phyloP scores from a whole-genome alignment of 768 basidiomycete species.

The Kwoniella heveanensis region DNA sequence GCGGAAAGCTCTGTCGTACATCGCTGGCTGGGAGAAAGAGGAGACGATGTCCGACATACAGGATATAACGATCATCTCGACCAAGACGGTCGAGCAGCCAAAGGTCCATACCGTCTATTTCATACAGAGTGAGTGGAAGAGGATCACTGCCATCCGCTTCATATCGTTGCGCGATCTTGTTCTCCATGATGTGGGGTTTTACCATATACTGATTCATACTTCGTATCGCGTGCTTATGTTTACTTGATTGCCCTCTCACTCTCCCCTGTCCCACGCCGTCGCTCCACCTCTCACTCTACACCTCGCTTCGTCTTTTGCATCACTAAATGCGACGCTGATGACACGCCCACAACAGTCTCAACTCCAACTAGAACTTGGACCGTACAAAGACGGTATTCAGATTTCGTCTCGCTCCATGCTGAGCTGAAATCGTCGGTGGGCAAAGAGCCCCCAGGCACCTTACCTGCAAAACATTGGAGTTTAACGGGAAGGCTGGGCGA shows the following conservation, averaged over 20 bases:
- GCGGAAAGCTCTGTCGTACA: too few species aligned
- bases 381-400: constrained; percentile 91
- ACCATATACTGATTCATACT: too few species aligned
- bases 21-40: too few species aligned
- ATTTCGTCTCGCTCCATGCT: constrained; percentile 83
- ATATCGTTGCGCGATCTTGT: too few species aligned
- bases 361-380: constrained; percentile 90
- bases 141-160: background rate
- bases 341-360: constrained; percentile 66
- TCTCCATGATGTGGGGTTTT: too few species aligned
- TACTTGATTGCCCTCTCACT: too few species aligned
- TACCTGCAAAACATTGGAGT: constrained; percentile 85
- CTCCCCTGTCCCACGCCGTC: too few species aligned
- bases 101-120: constrained; percentile 54
- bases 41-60: constrained; percentile 56
- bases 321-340: too few species aligned
- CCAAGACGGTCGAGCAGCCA: constrained; percentile 44
- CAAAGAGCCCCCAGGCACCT: constrained; percentile 71
- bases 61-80: constrained; percentile 49
- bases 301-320: too few species aligned
- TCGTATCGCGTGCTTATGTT: too few species aligned
- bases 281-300: too few species aligned
- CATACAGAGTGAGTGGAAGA: constrained; percentile 48
- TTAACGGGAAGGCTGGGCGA: constrained; percentile 63
- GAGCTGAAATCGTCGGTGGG: constrained; percentile 79